Conservation (phyloP, 768 basidiomycete genomes). For the Tylopilus balloui region DNA sequence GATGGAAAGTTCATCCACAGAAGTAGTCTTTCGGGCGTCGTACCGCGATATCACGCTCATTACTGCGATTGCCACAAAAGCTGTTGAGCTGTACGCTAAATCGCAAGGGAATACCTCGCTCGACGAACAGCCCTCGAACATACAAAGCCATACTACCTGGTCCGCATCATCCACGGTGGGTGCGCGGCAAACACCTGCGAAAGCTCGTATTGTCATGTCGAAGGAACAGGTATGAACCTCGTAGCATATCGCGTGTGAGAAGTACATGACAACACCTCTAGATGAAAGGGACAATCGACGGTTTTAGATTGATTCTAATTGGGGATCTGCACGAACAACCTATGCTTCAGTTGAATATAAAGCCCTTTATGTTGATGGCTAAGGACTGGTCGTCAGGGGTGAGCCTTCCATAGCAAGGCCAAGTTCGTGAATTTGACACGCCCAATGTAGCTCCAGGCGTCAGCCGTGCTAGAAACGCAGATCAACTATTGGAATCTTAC, state of each 20-base stretch:
- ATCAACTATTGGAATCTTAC: constrained; percentile 96
- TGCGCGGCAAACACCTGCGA: constrained; percentile 21
- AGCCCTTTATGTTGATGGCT: constrained; percentile 75
- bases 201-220: constrained; percentile 54
- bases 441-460: constrained; percentile 66
- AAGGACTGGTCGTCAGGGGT: constrained; percentile 96
- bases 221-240: constrained; percentile 67
- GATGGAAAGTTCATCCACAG: constrained; percentile 76
- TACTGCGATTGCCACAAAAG: constrained; percentile 79
- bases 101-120: constrained; percentile 31
- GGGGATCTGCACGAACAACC: constrained; percentile 95
- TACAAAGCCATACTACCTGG: constrained; percentile 1
- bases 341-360: constrained; percentile 82
- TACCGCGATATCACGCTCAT: constrained; percentile 93
- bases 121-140: constrained; percentile 6
- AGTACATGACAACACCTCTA: constrained; percentile 28
- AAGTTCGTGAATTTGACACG: constrained; percentile 1
- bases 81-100: constrained; percentile 64
- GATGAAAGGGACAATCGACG: constrained; percentile 84
- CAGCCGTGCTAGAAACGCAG: constrained; percentile 72
- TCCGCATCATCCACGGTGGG: constrained; percentile 3
- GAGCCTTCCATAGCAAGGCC: constrained; percentile 13
- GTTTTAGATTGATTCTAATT: constrained; percentile 89
- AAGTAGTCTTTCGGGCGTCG: constrained; percentile 91
- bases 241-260: background rate